A percentile compares a stretch with the other conserved stretches of the same genome.
Conservation (phyloP, 805 yeast genomes). For the Cyberlindnera meyerae region DNA sequence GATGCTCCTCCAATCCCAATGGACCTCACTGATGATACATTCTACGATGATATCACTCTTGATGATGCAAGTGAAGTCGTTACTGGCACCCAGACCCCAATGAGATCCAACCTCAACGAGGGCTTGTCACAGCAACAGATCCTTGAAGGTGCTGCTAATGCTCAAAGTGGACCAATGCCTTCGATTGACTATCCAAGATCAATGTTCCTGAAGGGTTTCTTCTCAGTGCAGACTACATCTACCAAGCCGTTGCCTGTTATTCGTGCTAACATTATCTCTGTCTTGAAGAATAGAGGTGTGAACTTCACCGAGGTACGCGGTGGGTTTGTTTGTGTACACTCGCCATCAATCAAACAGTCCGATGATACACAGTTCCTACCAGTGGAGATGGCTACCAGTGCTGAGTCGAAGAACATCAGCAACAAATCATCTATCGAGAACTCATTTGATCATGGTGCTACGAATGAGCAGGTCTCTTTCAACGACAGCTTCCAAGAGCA, state of each 20-base stretch:
- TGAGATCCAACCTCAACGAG: constrained; percentile 8
- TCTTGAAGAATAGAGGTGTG: constrained; percentile 70
- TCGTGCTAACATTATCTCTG: constrained; percentile 75
- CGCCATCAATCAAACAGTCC: constrained; percentile 37
- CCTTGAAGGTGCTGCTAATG: constrained; percentile 44
- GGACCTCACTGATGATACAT: constrained; percentile 40
- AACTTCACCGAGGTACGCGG: constrained; percentile 87
- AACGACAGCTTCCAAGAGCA: constrained; percentile 20
- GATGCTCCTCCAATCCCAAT: constrained; percentile 29
- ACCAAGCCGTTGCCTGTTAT: constrained; percentile 88
- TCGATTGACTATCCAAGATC: constrained; percentile 92
- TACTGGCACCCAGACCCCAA: constrained; percentile 11
- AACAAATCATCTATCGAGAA: constrained; percentile 8
- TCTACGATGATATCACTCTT: constrained; percentile 49
- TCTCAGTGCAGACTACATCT: constrained; percentile 91
- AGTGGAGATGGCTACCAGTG: too few relatives aligned
- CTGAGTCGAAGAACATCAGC: too few relatives aligned
- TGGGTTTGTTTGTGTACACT: constrained; percentile 80
- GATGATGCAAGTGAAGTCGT: constrained; percentile 35
- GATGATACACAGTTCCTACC: too few relatives aligned
- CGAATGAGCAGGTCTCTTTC: constrained; percentile 13
- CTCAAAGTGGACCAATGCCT: constrained; percentile 80
- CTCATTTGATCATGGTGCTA: constrained; percentile 7
- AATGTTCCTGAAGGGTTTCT: constrained; percentile 85
- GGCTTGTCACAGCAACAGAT: constrained; percentile 45